These are phyloP conservation scores for Termitomyces sp. DNA, from an alignment of 1,284 basidiomycete genomes.

Conservation along the genomic window DNA sequence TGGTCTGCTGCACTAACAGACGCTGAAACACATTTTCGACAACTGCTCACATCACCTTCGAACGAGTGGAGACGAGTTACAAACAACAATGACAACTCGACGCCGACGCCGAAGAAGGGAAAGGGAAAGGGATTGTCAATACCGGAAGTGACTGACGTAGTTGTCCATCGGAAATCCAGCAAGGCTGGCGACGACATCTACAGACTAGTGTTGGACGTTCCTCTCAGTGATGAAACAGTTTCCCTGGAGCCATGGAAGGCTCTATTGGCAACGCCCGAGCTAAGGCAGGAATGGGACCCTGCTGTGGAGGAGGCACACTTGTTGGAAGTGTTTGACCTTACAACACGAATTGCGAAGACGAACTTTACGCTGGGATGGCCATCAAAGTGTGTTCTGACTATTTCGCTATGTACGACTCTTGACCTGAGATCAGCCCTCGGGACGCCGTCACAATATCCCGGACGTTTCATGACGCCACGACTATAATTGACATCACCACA, in stretches of 20 bases:
- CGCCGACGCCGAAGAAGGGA: constrained; percentile 49
- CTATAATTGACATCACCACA: constrained; percentile 89
- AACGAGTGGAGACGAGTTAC: constrained; percentile 71
- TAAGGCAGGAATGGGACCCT: constrained; percentile 88
- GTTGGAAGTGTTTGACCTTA: constrained; percentile 83
- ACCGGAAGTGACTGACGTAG: constrained; percentile 62
- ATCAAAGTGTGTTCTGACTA: constrained; percentile 65
- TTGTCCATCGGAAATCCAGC: constrained; percentile 60
- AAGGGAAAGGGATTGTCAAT: constrained; percentile 45
- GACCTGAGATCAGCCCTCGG: constrained; percentile 56
- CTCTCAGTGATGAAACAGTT: constrained; percentile 54
- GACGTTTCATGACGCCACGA: constrained; percentile 74
- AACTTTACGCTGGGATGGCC: constrained; percentile 96
- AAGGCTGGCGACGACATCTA: constrained; percentile 75
- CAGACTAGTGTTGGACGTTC: constrained; percentile 77
- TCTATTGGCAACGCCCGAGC: constrained; percentile 79
- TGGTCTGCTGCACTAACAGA: constrained; percentile 69
- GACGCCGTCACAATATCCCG: constrained; percentile 92
- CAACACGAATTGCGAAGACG: constrained; percentile 83
- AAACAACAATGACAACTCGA: constrained; percentile 36
- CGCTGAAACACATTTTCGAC: constrained; percentile 68
- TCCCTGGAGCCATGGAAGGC: constrained; percentile 81
- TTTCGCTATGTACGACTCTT: constrained; percentile 10
- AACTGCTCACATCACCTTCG: constrained; percentile 58
- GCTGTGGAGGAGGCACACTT: constrained; percentile 83